Evolutionary conservation across 495 filamentous ascomycete genomes (phyloP).

Genomic region (Astrocystis sublimbata): DNA sequence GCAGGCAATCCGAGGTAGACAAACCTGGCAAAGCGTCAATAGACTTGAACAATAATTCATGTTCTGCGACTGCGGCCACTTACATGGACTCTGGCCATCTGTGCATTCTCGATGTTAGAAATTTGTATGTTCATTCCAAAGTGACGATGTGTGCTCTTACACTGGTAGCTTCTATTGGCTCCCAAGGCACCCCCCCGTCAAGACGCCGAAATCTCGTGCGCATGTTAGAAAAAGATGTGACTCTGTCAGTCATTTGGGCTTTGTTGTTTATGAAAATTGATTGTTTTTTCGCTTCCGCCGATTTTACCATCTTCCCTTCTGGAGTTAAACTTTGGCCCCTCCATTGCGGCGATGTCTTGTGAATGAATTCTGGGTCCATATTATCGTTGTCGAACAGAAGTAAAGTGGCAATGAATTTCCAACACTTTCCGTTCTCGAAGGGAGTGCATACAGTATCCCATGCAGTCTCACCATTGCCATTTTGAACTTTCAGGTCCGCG

Average conservation of each 20-base stretch:
- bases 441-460: neutral
- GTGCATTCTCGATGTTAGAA: neutral
- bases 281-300: neutral
- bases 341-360: too few species aligned
- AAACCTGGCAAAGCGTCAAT: neutral
- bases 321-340: too few species aligned
- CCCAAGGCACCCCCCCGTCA: too few species aligned
- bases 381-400: neutral
- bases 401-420: neutral
- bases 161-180: neutral
- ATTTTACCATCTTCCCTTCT: neutral
- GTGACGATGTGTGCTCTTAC: neutral
- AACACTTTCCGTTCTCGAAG: neutral
- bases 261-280: neutral
- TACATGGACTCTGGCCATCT: neutral
- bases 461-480: neutral
- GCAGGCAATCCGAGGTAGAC: neutral
- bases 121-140: neutral
- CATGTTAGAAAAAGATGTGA: too few species aligned
- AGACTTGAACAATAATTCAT: neutral
- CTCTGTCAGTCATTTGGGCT: neutral
- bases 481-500: neutral
- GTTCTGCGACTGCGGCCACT: neutral
- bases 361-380: neutral
- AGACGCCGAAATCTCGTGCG: too few species aligned